These are phyloP conservation scores for Debaryomyces nepalensis DNA, from an alignment of 1,139 yeast species.

Conservation along the genomic window DNA sequence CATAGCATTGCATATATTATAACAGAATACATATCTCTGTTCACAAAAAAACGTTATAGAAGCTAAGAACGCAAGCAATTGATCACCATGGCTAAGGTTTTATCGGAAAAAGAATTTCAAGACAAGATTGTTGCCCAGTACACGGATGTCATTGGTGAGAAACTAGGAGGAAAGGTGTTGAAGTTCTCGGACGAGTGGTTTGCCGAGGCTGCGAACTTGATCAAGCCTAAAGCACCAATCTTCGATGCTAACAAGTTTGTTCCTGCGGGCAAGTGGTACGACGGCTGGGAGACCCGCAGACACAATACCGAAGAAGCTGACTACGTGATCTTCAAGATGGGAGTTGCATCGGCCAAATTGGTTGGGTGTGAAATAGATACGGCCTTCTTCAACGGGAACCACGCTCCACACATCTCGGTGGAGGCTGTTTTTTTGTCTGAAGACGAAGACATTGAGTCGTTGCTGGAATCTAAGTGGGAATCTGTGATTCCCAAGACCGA, in stretches of 20 bases:
- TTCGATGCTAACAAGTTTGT: conserved; percentile 80
- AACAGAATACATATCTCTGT: no score
- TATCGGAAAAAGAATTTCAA: conserved; percentile 49
- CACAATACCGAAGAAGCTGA: conserved; percentile 85
- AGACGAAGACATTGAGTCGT: conserved; percentile 32
- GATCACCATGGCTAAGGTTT: conserved; percentile 30
- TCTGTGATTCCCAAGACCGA: conserved; percentile 67
- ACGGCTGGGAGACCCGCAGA: conserved; percentile 97
- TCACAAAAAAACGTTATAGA: neutral
- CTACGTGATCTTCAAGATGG: conserved; percentile 81
- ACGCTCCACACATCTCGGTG: conserved; percentile 87
- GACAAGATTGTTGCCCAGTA: conserved; percentile 50
- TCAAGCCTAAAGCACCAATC: conserved; percentile 78
- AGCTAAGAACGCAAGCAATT: neutral
- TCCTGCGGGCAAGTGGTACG: conserved; percentile 94
- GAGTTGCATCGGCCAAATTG: conserved; percentile 80
- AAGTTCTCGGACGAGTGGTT: conserved; percentile 89
- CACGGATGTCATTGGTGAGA: conserved; percentile 80
- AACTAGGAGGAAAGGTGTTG: conserved; percentile 76
- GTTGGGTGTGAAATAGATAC: conserved; percentile 91
- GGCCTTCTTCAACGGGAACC: conserved; percentile 91
- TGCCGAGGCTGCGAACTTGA: conserved; percentile 88
- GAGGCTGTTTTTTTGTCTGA: conserved; percentile 62
- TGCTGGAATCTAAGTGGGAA: conserved; percentile 61
- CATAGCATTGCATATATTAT: neutral